phyloP scores from a whole-genome alignment of 2,329 filamentous ascomycete genomes.

The Hirsutella thompsonii region DNA sequence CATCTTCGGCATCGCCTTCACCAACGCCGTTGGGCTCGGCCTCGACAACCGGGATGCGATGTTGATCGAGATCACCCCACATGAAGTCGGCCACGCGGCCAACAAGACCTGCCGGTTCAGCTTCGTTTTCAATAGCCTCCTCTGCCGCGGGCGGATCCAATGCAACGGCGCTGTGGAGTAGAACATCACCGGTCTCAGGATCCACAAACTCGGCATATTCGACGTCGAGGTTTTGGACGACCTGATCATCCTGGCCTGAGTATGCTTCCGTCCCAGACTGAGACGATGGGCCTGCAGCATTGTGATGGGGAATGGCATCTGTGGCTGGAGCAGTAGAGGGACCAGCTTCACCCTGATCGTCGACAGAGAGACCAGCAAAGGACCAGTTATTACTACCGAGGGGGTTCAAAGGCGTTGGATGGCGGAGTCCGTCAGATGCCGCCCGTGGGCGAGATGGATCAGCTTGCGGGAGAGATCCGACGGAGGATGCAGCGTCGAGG shows the following conservation, averaged over 20 bases:
- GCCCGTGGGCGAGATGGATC: slow-evolving; percentile 32
- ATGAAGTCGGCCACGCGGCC: slow-evolving; percentile 42
- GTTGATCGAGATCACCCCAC: slow-evolving; percentile 38
- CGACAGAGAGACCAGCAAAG: slow-evolving; percentile 29
- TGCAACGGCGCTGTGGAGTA: slow-evolving; percentile 2
- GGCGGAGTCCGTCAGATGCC: slow-evolving; percentile 41
- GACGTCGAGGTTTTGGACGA: neutral
- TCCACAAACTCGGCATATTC: slow-evolving; percentile 1
- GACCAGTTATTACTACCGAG: slow-evolving; percentile 50
- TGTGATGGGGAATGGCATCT: too few relatives aligned
- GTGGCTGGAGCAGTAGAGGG: neutral
- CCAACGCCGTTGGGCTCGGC: slow-evolving; percentile 24
- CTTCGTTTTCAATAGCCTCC: slow-evolving; percentile 5
- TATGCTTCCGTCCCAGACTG: too few relatives aligned
- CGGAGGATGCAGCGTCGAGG: slow-evolving; percentile 3
- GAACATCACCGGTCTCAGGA: slow-evolving; percentile 1
- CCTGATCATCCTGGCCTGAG: too few relatives aligned
- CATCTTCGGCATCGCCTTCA: slow-evolving; percentile 33
- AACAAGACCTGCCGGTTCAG: slow-evolving; percentile 13
- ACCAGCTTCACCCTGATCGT: slow-evolving; percentile 5
- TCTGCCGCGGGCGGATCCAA: slow-evolving; percentile 4
- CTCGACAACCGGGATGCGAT: slow-evolving; percentile 6
- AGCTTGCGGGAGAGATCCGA: slow-evolving; percentile 4
- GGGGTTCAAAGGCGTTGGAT: slow-evolving; percentile 30
- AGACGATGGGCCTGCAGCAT: too few relatives aligned